Percentiles rank a stretch among this genome's conserved stretches.
phyloP scores from a whole-genome alignment of 441 rosid species.

The Pelargonium exstipulatum region DNA sequence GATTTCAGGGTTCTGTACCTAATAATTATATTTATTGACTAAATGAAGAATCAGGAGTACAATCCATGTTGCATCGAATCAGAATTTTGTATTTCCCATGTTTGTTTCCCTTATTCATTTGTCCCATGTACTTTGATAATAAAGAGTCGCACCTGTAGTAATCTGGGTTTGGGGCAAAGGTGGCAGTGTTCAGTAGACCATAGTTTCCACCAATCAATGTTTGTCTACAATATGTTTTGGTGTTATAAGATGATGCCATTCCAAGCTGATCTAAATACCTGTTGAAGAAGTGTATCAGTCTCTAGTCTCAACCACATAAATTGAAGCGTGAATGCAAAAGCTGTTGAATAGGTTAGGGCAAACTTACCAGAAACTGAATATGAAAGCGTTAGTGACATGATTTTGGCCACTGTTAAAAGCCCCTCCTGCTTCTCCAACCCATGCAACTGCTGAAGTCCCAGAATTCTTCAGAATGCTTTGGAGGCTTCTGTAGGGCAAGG shows the following conservation, averaged over 20 bases:
- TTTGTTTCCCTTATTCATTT: neutral
- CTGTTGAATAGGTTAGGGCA: neutral
- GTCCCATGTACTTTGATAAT: neutral
- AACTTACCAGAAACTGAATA: conserved; percentile 83
- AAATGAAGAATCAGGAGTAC: neutral
- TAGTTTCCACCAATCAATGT: conserved; percentile 86
- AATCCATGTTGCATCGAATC: neutral
- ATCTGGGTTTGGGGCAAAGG: conserved; percentile 85
- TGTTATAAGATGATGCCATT: conserved; percentile 61
- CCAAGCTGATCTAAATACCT: conserved; percentile 98
- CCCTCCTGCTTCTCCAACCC: conserved; percentile 98
- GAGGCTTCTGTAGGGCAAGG: conserved; percentile 45
- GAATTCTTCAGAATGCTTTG: conserved; percentile 44
- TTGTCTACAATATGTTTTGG: conserved; percentile 92
- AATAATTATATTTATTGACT: neutral
- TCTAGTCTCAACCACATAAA: neutral
- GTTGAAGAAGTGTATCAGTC: conserved; percentile 2
- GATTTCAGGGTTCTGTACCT: neutral
- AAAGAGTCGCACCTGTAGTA: conserved; percentile 61
- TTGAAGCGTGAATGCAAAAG: neutral
- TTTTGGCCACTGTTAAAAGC: conserved; percentile 88
- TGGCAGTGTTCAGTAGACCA: conserved; percentile 70
- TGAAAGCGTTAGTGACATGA: conserved; percentile 75
- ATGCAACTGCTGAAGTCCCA: conserved; percentile 51
- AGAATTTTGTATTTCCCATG: neutral